A percentile compares a stretch with the other conserved stretches of the same genome.
phyloP scores from a whole-genome alignment of 139 green algal genomes.

The Nannochloris sp. region DNA sequence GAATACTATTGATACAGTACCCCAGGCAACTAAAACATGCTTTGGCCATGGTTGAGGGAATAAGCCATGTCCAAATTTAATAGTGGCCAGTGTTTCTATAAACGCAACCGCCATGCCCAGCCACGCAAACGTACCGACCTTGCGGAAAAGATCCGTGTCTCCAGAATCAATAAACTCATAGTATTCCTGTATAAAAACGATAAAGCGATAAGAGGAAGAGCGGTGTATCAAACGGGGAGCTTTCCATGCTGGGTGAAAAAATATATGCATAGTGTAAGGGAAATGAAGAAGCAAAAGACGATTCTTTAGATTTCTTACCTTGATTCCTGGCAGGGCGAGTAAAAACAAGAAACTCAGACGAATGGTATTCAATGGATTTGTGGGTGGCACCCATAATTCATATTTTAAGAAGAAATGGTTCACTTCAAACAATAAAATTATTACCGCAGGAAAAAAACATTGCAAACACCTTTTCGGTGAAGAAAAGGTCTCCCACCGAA shows the following conservation, averaged over 20 bases:
- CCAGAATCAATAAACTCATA: slow-evolving; percentile 72
- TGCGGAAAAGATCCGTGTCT: slow-evolving; percentile 36
- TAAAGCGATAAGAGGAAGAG: background rate
- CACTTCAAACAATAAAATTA: slow-evolving; percentile 54
- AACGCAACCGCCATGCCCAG: slow-evolving; percentile 44
- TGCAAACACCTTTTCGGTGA: slow-evolving; percentile 51
- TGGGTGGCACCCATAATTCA: slow-evolving; percentile 79
- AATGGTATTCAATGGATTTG: slow-evolving; percentile 72
- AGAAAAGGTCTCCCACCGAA: slow-evolving; percentile 49
- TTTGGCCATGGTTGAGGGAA: slow-evolving; percentile 52
- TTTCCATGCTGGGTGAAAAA: too few species aligned
- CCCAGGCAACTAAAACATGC: slow-evolving; percentile 40
- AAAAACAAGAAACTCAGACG: slow-evolving; percentile 54
- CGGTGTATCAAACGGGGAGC: too few species aligned
- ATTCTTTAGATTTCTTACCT: slow-evolving; percentile 6
- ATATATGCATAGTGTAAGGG: too few species aligned
- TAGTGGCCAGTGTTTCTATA: slow-evolving; percentile 59
- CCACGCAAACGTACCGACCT: slow-evolving; percentile 82
- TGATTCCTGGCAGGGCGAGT: slow-evolving; percentile 50
- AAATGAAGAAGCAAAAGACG: background rate
- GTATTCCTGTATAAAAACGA: slow-evolving; percentile 47
- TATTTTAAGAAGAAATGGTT: slow-evolving; percentile 96
- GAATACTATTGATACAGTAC: slow-evolving; percentile 2
- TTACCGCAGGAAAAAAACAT: slow-evolving; percentile 14
- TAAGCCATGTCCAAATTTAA: slow-evolving; percentile 74